These are phyloP conservation scores for Umbelopsis isabellina DNA, from an alignment of 192 early-diverging fungal genomes.

Conservation along the genomic window DNA sequence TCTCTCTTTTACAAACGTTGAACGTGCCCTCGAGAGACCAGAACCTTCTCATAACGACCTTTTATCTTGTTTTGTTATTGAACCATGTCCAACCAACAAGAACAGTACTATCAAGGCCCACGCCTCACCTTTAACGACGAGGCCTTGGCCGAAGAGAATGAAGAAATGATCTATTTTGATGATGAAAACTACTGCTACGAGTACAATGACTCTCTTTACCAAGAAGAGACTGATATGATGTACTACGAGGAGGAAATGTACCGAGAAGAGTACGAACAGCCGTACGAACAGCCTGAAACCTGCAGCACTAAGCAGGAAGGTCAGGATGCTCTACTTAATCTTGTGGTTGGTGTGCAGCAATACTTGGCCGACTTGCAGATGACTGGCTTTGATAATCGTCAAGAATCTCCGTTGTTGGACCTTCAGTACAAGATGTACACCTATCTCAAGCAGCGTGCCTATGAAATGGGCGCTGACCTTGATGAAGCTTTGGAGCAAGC, in stretches of 20 bases:
- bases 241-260: constrained; percentile 24
- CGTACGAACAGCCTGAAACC: constrained; percentile 7
- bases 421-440: constrained; percentile 44
- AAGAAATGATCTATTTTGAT: constrained; percentile 24
- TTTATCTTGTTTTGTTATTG: constrained; percentile 11
- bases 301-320: background rate
- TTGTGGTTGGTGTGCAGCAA: constrained; percentile 37
- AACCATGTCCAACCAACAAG: constrained; percentile 20
- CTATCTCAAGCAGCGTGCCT: constrained; percentile 35
- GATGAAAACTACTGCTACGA: constrained; percentile 20
- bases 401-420: constrained; percentile 35
- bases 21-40: constrained; percentile 6
- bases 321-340: constrained; percentile 29
- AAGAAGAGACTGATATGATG: constrained; percentile 17
- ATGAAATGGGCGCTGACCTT: constrained; percentile 31
- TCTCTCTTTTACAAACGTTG: background rate
- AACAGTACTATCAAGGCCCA: constrained; percentile 20
- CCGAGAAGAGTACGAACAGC: constrained; percentile 19
- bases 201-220: constrained; percentile 10
- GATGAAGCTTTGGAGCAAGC: constrained; percentile 24
- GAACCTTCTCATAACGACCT: background rate
- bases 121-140: constrained; percentile 18
- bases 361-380: constrained; percentile 33
- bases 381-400: constrained; percentile 12
- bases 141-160: background rate